Percentiles rank a stretch among this genome's conserved stretches.
These are phyloP conservation scores for Ceratobasidium sp. DNA, from an alignment of 1,284 basidiomycete genomes.

Conservation along the genomic window DNA sequence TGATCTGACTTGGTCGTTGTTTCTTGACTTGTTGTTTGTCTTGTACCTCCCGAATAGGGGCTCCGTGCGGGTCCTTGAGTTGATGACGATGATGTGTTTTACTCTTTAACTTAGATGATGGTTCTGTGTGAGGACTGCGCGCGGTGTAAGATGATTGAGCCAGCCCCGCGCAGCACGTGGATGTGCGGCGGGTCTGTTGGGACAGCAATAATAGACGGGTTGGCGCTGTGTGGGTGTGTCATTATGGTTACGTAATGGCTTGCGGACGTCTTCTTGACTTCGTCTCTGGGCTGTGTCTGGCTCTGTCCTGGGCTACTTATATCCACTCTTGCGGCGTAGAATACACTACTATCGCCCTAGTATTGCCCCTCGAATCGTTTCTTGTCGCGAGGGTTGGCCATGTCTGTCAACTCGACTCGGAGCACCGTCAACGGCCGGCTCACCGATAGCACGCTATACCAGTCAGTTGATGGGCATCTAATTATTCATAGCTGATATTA, in stretches of 20 bases:
- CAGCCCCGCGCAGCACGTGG: too few relatives aligned
- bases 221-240: slow-evolving; percentile 28
- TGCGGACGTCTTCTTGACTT: slow-evolving; percentile 8
- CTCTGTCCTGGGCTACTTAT: background rate
- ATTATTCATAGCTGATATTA: slow-evolving; percentile 16
- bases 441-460: slow-evolving; percentile 80
- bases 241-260: slow-evolving; percentile 23
- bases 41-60: slow-evolving; percentile 32
- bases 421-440: slow-evolving; percentile 47
- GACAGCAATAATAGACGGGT: background rate
- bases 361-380: too few relatives aligned
- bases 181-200: too few relatives aligned
- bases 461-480: slow-evolving; percentile 58
- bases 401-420: slow-evolving; percentile 38
- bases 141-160: background rate
- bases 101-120: slow-evolving; percentile 35
- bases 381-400: background rate
- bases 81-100: slow-evolving; percentile 35
- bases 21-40: slow-evolving; percentile 27
- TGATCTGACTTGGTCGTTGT: slow-evolving; percentile 31
- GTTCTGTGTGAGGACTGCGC: slow-evolving; percentile 24
- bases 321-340: too few relatives aligned
- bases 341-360: too few relatives aligned
- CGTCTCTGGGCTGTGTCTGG: slow-evolving; percentile 27
- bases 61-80: background rate